Percentiles rank a stretch among this genome's conserved stretches.
Evolutionary conservation across 2,329 filamentous ascomycete species (phyloP).

Genomic region (Periconia sp.): DNA sequence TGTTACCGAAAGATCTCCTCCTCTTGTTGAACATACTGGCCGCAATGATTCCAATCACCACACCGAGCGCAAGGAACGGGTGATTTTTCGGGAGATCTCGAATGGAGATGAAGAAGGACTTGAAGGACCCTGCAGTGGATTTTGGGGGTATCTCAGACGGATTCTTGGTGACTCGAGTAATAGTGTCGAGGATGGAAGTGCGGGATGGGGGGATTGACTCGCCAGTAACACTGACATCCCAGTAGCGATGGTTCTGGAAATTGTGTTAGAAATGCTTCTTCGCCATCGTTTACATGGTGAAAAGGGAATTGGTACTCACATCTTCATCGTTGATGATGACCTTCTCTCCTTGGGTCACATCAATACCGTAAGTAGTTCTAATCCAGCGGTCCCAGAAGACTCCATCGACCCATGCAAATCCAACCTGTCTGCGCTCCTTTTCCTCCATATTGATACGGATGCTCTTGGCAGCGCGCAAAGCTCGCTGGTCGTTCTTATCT

Average conservation of each 20-base stretch:
- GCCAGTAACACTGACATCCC: slow-evolving; percentile 89
- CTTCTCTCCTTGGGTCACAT: slow-evolving; percentile 82
- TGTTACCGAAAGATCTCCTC: slow-evolving; percentile 45
- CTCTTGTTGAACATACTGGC: slow-evolving; percentile 49
- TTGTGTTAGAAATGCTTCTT: slow-evolving; percentile 10
- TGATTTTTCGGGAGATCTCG: slow-evolving; percentile 51
- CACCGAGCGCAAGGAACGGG: slow-evolving; percentile 56
- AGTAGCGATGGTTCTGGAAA: slow-evolving; percentile 83
- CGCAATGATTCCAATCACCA: slow-evolving; percentile 64
- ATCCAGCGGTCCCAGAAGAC: slow-evolving; percentile 98
- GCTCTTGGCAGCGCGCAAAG: slow-evolving; percentile 83
- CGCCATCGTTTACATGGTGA: too few species aligned
- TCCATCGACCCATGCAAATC: slow-evolving; percentile 96
- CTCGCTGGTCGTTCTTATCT: slow-evolving; percentile 88
- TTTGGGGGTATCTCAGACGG: slow-evolving; percentile 77
- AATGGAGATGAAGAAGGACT: slow-evolving; percentile 67
- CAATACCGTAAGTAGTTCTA: slow-evolving; percentile 90
- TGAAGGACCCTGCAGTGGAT: slow-evolving; percentile 74
- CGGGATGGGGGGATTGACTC: slow-evolving; percentile 89
- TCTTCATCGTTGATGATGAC: slow-evolving; percentile 98
- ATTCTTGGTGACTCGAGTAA: slow-evolving; percentile 71
- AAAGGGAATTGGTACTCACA: slow-evolving; percentile 65
- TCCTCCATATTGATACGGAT: slow-evolving; percentile 92
- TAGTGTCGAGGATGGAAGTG: slow-evolving; percentile 87
- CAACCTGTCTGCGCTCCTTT: slow-evolving; percentile 84